Base-by-base conservation (phyloP, 257 asterid genomes). In the Solanum corneliomulleri region DNA sequence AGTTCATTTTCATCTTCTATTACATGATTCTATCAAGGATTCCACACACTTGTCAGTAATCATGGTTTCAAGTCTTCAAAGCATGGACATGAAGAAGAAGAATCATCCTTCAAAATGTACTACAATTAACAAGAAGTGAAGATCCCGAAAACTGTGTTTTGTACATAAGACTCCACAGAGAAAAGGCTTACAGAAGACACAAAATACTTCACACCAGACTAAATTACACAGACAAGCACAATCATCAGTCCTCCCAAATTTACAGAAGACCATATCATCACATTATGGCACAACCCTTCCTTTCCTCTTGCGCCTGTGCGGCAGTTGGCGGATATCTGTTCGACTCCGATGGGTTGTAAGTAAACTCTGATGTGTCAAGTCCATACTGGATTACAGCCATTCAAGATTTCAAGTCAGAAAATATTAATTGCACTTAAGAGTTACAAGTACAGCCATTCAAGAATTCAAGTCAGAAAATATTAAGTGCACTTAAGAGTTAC, bases 311-410 rank as follows among this genome's bases (percentile, higher is more conserved):
- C 35, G 95, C 97, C 66, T 90, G 99, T 49, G 91, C 64, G 3
- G 98, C 86, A 83, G 92, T 88, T 92, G 92, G 98, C 85, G 81
- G 98, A 87, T 93, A 9, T 93, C 99, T 90, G 90, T 93, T 94
- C 0, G 99, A 88, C 88, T 93, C 99, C 0, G 98, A 92, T 5
- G 99, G 99, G 88, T 95, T 94, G 97, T 96, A 95, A 9, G 99
- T 95, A 84, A 96, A 97, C 92, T 97, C 99, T 4, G 99, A 90
- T 83, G 99, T 97, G 88, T 97, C 99, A 81, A 96, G 97, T 70
- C 99, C 99, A 58, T 96, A 97, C 99, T 97, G 98, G n/a, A 16
- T 56, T 52, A 80, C 85, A 80, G 44, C 42, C 44, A 18, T 49
- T 80, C 64, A 82, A 11, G 66, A 71, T 69, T 33, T 39, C 69